Conservation (phyloP, 148 eudicot species). For the Chenopodium formosanum region DNA sequence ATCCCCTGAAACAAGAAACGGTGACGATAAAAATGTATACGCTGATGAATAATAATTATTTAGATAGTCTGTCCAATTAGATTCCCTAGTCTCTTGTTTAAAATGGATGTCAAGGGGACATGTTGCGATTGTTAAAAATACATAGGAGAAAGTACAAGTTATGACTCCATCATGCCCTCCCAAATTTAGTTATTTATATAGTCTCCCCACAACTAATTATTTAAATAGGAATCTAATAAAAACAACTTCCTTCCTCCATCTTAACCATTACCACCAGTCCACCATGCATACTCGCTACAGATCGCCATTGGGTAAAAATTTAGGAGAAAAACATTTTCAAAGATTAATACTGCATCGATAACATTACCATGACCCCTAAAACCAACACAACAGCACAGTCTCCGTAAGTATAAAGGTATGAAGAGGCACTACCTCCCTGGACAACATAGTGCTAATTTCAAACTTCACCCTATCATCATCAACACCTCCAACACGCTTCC, state of each 20-base stretch:
- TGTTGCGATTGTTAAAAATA: no score
- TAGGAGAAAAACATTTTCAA: not conserved
- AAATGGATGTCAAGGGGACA: no score
- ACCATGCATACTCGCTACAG: not conserved
- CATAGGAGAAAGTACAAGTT: no score
- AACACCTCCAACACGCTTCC: slow-evolving; percentile 62
- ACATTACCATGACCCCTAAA: not conserved
- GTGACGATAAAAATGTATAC: not conserved
- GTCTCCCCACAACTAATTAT: not conserved
- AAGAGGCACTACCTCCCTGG: slow-evolving; percentile 59
- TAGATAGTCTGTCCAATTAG: no score
- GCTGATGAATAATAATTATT: not conserved
- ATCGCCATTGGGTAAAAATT: not conserved
- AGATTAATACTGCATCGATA: not conserved
- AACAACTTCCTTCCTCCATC: not conserved
- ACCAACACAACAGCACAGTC: not conserved
- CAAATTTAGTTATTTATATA: no score
- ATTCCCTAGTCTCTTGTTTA: no score
- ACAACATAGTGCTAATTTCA: slow-evolving; percentile 76
- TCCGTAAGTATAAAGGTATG: not conserved
- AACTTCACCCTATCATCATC: slow-evolving; percentile 85
- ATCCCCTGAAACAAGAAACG: slow-evolving; percentile 59
- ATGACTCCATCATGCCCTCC: no score
- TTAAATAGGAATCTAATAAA: no score
- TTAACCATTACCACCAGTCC: not conserved